Percentiles rank a stretch among this genome's conserved stretches.
Conservation (phyloP, 495 filamentous ascomycete species). For the Sabuloglossum arenarium region DNA sequence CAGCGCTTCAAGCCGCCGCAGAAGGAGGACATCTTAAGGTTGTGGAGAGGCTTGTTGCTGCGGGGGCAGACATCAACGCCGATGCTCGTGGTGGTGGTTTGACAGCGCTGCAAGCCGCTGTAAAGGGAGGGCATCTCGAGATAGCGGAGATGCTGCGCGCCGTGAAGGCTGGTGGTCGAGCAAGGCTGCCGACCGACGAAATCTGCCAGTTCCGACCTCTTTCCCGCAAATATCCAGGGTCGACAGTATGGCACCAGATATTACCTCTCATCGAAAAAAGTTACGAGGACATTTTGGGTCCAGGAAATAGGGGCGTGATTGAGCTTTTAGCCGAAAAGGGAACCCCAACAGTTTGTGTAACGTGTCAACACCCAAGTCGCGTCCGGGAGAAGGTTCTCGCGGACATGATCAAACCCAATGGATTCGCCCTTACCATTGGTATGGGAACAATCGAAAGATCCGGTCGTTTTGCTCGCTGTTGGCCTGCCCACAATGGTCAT, state of each 20-base stretch:
- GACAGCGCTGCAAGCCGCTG: too few species aligned
- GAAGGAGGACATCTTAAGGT: too few species aligned
- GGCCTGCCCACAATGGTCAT: not conserved
- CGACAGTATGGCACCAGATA: not conserved
- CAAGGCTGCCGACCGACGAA: too few species aligned
- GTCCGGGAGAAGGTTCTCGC: not conserved
- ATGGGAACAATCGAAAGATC: not conserved
- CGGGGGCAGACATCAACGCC: too few species aligned
- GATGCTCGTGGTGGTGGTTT: too few species aligned
- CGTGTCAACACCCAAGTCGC: not conserved
- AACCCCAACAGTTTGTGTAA: not conserved
- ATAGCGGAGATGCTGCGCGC: too few species aligned
- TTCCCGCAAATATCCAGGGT: too few species aligned
- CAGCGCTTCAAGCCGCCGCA: too few species aligned
- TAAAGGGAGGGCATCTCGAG: too few species aligned
- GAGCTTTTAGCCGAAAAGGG: not conserved
- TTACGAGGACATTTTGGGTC: not conserved
- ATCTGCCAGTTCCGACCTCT: too few species aligned
- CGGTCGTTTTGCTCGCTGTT: not conserved
- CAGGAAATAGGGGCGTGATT: not conserved
- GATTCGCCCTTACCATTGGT: not conserved
- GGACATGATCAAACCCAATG: not conserved
- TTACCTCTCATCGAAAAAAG: not conserved
- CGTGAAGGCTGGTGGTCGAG: too few species aligned
- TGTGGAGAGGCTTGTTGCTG: too few species aligned